phyloP scores from a whole-genome alignment of 345 rosid species.

The Citrus unshiu region DNA sequence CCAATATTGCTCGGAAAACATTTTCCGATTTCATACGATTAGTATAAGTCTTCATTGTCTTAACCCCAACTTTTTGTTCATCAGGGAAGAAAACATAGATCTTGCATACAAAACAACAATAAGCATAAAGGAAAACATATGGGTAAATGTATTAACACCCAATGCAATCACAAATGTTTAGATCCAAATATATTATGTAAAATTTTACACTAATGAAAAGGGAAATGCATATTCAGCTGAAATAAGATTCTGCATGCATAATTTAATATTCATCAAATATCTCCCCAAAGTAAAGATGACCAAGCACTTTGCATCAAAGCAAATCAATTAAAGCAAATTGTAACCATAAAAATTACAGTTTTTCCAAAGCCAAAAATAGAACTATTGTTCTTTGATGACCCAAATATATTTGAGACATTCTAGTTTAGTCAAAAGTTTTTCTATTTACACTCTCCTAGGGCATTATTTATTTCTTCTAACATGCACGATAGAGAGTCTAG shows the following conservation, averaged over 20 bases:
- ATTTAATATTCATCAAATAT: not conserved
- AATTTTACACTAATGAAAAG: not conserved
- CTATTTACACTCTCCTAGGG: not conserved
- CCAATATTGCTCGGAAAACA: constrained; percentile 73
- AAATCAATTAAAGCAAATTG: not conserved
- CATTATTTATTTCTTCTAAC: not conserved
- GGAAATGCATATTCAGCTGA: not conserved
- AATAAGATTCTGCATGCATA: not conserved
- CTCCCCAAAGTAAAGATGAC: not conserved
- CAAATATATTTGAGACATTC: not conserved
- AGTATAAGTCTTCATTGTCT: constrained; percentile 86
- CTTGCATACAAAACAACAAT: constrained; percentile 28
- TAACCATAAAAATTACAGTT: not conserved
- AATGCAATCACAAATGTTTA: not conserved
- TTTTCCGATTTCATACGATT: constrained; percentile 83
- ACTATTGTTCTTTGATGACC: not conserved
- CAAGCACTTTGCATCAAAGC: not conserved
- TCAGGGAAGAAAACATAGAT: constrained; percentile 87
- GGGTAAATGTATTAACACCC: not conserved
- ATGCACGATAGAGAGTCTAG: not conserved
- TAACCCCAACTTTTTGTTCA: constrained; percentile 78
- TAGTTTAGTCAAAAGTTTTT: not conserved
- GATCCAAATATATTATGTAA: not conserved
- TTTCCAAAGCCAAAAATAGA: not conserved
- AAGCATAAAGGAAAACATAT: not conserved